A percentile compares a stretch with the other conserved stretches of the same genome.
Conservation (phyloP, 495 filamentous ascomycete genomes). For the Cryomyces antarcticus region DNA sequence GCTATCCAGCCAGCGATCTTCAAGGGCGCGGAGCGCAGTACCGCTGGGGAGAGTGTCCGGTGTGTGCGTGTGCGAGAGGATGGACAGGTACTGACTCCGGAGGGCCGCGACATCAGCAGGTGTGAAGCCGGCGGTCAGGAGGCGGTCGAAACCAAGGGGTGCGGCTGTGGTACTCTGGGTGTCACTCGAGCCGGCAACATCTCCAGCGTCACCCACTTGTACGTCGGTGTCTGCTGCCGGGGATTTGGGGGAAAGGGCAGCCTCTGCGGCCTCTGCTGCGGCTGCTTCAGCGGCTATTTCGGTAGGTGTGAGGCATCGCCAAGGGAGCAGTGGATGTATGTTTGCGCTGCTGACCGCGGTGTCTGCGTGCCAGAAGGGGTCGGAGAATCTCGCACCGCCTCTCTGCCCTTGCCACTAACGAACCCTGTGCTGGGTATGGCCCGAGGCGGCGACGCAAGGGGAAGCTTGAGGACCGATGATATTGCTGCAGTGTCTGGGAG, state of each 20-base stretch:
- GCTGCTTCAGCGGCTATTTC: constrained; percentile 53
- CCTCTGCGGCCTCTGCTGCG: constrained; percentile 21
- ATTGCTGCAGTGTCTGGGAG: constrained; percentile 52
- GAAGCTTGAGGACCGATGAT: constrained; percentile 36
- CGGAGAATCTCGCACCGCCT: constrained; percentile 21
- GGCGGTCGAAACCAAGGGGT: constrained; percentile 77
- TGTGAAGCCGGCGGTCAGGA: constrained; percentile 62
- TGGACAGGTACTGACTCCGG: constrained; percentile 63
- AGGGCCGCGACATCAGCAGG: constrained; percentile 60
- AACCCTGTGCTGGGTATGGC: constrained; percentile 12
- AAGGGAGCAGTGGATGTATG: constrained; percentile 85
- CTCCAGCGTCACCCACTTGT: neutral
- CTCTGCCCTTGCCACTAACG: constrained; percentile 26
- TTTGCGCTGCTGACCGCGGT: constrained; percentile 18
- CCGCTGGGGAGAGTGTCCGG: constrained; percentile 65
- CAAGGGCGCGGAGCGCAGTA: constrained; percentile 40
- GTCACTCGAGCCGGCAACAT: neutral
- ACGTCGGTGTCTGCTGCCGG: constrained; percentile 1
- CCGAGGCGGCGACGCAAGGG: constrained; percentile 23
- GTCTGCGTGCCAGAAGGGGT: neutral
- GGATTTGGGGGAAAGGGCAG: constrained; percentile 5
- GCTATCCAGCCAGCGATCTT: constrained; percentile 80
- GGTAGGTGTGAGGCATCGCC: constrained; percentile 44
- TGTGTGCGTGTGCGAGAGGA: constrained; percentile 57
- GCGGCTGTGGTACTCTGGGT: constrained; percentile 28